These are phyloP conservation scores for Schizochytrium sp. DNA, from an alignment of 108 stramenopile species.

Conservation along the genomic window DNA sequence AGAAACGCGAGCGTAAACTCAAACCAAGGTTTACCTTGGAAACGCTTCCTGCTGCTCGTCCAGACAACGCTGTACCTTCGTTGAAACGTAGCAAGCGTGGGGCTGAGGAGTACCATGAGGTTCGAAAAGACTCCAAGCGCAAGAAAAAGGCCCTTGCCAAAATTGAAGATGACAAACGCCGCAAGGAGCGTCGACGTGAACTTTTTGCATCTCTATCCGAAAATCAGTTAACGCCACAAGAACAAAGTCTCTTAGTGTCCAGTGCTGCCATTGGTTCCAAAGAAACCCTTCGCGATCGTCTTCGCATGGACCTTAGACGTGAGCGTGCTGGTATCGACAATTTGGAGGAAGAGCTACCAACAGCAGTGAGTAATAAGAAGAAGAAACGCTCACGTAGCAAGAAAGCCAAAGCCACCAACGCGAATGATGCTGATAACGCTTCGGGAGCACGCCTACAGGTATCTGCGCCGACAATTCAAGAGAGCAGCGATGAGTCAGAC, in stretches of 20 bases:
- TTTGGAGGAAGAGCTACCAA: not conserved
- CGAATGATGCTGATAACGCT: not conserved
- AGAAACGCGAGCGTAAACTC: conserved; percentile 44
- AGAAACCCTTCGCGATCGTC: not conserved
- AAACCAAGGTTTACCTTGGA: not conserved
- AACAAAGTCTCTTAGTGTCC: not conserved
- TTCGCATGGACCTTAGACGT: conserved; percentile 29
- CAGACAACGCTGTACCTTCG: conserved; percentile 23
- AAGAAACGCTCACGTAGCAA: not conserved
- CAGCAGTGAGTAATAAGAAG: not conserved
- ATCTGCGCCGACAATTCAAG: not conserved
- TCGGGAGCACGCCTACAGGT: no score
- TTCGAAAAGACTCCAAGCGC: conserved; percentile 31
- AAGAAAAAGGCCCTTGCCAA: conserved; percentile 6
- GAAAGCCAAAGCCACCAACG: not conserved
- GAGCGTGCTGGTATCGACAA: conserved; percentile 14
- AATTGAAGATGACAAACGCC: conserved; percentile 37
- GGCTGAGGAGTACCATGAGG: conserved; percentile 49
- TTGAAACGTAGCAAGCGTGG: conserved; percentile 8
- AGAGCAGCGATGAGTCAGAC: not conserved
- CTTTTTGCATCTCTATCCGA: conserved; percentile 21
- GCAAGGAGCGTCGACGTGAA: conserved; percentile 30
- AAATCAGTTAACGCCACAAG: conserved; percentile 50
- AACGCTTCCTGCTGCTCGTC: not conserved
- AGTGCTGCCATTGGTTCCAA: conserved; percentile 33